These are phyloP conservation scores for Vachellia collinsii DNA, from an alignment of 306 rosid genomes.

Conservation along the genomic window DNA sequence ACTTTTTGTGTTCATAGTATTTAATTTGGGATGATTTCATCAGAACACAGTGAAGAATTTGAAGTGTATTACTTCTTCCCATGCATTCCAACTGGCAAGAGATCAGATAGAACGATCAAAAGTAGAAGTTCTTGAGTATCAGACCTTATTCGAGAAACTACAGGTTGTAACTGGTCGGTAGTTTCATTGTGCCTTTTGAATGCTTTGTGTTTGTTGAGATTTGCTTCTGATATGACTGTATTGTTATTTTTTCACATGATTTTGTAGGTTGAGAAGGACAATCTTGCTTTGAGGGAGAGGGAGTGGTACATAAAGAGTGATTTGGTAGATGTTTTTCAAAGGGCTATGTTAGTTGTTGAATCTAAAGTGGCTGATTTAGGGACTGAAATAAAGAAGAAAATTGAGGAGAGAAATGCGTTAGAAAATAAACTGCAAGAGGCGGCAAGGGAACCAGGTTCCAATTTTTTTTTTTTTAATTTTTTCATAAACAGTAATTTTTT, in stretches of 20 bases:
- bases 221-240: conserved; percentile 42
- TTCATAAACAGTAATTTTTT: not conserved
- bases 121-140: conserved; percentile 67
- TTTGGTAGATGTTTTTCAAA: conserved; percentile 67
- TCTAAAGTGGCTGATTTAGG: conserved; percentile 64
- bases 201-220: conserved; percentile 32
- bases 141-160: conserved; percentile 76
- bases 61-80: conserved; percentile 72
- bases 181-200: conserved; percentile 58
- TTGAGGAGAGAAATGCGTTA: conserved; percentile 59
- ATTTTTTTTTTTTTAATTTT: not conserved
- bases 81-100: conserved; percentile 66
- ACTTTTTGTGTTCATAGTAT: conserved; percentile 9
- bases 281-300: conserved; percentile 82
- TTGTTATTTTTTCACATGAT: conserved; percentile 34
- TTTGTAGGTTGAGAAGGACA: conserved; percentile 91
- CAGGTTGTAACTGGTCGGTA: conserved; percentile 98
- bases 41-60: conserved; percentile 85
- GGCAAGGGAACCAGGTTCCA: conserved; percentile 79
- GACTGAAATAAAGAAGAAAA: conserved; percentile 65
- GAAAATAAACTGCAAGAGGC: conserved; percentile 76
- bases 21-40: conserved; percentile 39
- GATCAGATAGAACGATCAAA: conserved; percentile 81
- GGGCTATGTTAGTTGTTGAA: conserved; percentile 67
- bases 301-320: conserved; percentile 82